Conservation (phyloP, 2,329 filamentous ascomycete genomes). For the Mariannaea sp. region DNA sequence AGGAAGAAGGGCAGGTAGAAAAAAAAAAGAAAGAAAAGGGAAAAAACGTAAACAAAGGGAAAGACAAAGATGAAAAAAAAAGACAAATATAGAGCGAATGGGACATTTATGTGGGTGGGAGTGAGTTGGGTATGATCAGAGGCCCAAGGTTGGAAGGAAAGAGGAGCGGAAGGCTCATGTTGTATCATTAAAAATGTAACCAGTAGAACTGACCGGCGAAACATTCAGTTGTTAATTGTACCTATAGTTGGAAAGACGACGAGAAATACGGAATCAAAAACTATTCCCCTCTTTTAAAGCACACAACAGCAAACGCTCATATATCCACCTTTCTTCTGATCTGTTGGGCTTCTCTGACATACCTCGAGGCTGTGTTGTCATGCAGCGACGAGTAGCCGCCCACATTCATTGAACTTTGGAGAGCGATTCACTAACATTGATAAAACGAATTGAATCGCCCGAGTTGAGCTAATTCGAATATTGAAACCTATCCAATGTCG, state of each 20-base stretch:
- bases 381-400: no score
- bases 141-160: background rate
- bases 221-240: background rate
- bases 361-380: no score
- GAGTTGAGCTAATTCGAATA: no score
- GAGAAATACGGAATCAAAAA: no score
- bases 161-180: background rate
- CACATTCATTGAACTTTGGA: no score
- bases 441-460: no score
- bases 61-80: background rate
- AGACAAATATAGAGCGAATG: constrained; percentile 9
- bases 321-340: no score
- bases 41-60: constrained; percentile 15
- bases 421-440: no score
- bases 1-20: constrained; percentile 40
- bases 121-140: background rate
- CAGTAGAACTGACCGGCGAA: background rate
- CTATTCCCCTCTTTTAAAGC: background rate
- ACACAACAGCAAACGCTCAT: background rate
- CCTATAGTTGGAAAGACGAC: background rate
- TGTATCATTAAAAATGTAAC: background rate
- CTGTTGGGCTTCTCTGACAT: no score
- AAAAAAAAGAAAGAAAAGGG: background rate
- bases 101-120: background rate
- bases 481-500: no score